phyloP scores from a whole-genome alignment of 495 filamentous ascomycete species.

The Talaromyces adpressus region DNA sequence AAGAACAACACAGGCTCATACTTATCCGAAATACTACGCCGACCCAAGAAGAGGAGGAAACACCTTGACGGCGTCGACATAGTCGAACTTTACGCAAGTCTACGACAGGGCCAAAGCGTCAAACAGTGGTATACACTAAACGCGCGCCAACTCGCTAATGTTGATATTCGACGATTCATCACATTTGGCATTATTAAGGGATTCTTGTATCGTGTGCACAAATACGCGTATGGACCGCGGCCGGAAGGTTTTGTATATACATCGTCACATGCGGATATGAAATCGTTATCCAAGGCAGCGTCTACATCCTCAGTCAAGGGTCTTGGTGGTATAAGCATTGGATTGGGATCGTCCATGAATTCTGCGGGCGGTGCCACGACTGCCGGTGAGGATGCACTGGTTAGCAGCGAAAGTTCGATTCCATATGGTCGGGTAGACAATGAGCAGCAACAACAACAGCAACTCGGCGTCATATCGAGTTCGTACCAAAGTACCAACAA shows the following conservation, averaged over 20 bases:
- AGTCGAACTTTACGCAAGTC: conserved; percentile 63
- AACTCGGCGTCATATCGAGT: not conserved
- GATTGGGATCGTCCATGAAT: not conserved
- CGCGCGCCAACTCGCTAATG: conserved; percentile 54
- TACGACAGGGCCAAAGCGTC: conserved; percentile 70
- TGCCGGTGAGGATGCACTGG: not conserved
- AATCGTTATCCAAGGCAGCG: not conserved
- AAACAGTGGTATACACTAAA: conserved; percentile 75
- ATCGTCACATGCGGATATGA: not conserved
- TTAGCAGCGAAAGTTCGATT: conserved; percentile 3
- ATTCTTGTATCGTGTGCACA: conserved; percentile 88
- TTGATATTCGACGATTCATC: conserved; percentile 86
- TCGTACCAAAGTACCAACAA: not conserved
- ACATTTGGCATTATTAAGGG: conserved; percentile 96
- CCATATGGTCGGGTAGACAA: not conserved
- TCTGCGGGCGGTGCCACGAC: not conserved
- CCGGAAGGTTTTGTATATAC: conserved; percentile 7
- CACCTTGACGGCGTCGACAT: conserved; percentile 35
- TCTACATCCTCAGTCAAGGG: conserved; percentile 2
- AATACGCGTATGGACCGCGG: conserved; percentile 66
- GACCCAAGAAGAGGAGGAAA: conserved; percentile 7
- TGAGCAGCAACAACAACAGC: not conserved
- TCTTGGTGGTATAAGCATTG: not conserved
- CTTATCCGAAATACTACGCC: not conserved
- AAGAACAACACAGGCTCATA: not conserved